phyloP scores from a whole-genome alignment of 2,329 filamentous ascomycete genomes.

The Fusarium begoniae region DNA sequence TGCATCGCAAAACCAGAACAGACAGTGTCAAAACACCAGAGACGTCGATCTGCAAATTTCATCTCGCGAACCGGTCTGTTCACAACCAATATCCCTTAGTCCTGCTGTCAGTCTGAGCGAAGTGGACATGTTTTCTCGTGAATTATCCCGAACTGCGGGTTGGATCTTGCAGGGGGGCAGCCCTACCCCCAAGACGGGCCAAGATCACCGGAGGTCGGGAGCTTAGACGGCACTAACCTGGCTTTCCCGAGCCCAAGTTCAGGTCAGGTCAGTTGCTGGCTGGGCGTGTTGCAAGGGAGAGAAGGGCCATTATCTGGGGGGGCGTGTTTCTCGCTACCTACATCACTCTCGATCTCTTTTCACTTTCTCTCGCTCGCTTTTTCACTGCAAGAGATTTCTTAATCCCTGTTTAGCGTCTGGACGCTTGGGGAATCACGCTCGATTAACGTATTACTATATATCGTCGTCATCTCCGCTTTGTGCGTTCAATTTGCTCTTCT shows the following conservation, averaged over 20 bases:
- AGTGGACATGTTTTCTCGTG: background rate
- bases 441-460: constrained; percentile 20
- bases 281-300: constrained; percentile 9
- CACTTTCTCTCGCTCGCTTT: background rate
- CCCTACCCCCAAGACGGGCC: constrained; percentile 6
- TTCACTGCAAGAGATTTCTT: constrained; percentile 7
- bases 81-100: background rate
- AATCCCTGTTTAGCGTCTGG: constrained; percentile 8
- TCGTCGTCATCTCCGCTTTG: constrained; percentile 19
- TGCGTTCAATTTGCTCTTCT: background rate
- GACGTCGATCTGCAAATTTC: constrained; percentile 18
- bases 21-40: background rate
- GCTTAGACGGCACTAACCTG: background rate
- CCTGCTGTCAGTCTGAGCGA: constrained; percentile 14
- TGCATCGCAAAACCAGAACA: background rate
- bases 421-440: background rate
- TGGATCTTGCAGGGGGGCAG: constrained; percentile 14
- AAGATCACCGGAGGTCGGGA: constrained; percentile 33
- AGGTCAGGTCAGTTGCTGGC: background rate
- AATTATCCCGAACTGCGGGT: constrained; percentile 22
- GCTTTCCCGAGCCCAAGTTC: constrained; percentile 18
- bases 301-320: background rate
- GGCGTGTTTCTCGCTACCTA: background rate
- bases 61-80: background rate
- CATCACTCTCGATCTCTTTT: background rate